A percentile compares a stretch with the other conserved stretches of the same genome.
These are phyloP conservation scores for Cucurbitaria berberidis DNA, from an alignment of 2,329 filamentous ascomycete species.

Conservation along the genomic window DNA sequence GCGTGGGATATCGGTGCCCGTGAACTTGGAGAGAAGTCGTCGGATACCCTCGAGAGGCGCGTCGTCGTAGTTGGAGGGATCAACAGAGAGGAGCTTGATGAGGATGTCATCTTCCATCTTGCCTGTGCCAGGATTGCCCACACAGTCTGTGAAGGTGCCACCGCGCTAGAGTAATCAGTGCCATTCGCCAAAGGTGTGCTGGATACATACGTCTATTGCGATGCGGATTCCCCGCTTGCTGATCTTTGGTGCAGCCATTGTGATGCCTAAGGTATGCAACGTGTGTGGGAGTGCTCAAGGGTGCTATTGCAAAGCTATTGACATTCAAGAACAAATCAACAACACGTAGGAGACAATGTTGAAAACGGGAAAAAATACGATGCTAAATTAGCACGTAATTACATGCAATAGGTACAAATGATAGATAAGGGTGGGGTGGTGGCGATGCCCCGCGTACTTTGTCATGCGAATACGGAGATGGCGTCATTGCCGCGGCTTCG, in stretches of 20 bases:
- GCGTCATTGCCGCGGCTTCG: not conserved
- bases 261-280: not conserved
- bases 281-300: not conserved
- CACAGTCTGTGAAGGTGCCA: constrained; percentile 91
- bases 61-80: constrained; percentile 88
- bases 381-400: not conserved
- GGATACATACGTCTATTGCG: constrained; percentile 62
- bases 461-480: too few relatives aligned
- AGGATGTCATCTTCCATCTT: constrained; percentile 75
- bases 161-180: constrained; percentile 62
- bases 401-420: not conserved
- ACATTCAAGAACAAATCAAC: not conserved
- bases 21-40: constrained; percentile 80
- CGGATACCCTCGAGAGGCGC: constrained; percentile 91
- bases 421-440: constrained; percentile 10
- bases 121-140: constrained; percentile 76
- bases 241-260: constrained; percentile 36
- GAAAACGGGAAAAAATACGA: not conserved
- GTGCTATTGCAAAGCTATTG: not conserved
- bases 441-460: constrained; percentile 13
- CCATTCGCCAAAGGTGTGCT: not conserved
- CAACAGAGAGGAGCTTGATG: constrained; percentile 88
- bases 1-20: constrained; percentile 75
- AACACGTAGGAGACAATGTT: not conserved
- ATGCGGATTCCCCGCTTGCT: constrained; percentile 69